A percentile compares a stretch with the other conserved stretches of the same genome.
Conservation (phyloP, 345 rosid genomes). For the Eucalyptus sideroxylon region DNA sequence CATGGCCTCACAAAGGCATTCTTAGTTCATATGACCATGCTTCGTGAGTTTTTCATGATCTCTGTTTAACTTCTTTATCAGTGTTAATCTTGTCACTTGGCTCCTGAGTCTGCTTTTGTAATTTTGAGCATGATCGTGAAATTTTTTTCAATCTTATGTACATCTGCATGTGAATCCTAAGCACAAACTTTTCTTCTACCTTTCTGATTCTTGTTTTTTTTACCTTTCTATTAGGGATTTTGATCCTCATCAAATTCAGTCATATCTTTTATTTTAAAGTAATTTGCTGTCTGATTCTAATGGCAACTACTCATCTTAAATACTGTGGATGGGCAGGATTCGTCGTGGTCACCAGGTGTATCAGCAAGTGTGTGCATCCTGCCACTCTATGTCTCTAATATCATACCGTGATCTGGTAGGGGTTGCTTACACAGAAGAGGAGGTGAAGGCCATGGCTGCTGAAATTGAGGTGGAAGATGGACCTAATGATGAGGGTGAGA, state of each 20-base stretch:
- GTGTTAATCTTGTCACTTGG: not conserved
- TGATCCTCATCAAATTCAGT: not conserved
- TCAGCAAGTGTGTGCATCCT: conserved; percentile 97
- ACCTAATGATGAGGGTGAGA: conserved; percentile 99
- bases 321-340: conserved; percentile 48
- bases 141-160: not conserved
- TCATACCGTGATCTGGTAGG: conserved; percentile 97
- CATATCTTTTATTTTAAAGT: not conserved
- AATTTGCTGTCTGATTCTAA: not conserved
- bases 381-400: conserved; percentile 96
- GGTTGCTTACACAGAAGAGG: conserved; percentile 98
- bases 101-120: not conserved
- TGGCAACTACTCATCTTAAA: not conserved
- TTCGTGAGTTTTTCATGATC: conserved; percentile 53
- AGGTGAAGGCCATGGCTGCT: conserved; percentile 98
- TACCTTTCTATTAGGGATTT: not conserved
- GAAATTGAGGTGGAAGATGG: conserved; percentile 98
- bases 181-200: not conserved
- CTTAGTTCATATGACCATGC: conserved; percentile 99
- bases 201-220: not conserved
- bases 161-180: not conserved
- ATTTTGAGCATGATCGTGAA: not conserved
- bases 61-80: not conserved
- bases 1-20: conserved; percentile 99
- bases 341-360: conserved; percentile 99